phyloP scores from a whole-genome alignment of 768 basidiomycete genomes.

The Paxillus ammoniavirescens region DNA sequence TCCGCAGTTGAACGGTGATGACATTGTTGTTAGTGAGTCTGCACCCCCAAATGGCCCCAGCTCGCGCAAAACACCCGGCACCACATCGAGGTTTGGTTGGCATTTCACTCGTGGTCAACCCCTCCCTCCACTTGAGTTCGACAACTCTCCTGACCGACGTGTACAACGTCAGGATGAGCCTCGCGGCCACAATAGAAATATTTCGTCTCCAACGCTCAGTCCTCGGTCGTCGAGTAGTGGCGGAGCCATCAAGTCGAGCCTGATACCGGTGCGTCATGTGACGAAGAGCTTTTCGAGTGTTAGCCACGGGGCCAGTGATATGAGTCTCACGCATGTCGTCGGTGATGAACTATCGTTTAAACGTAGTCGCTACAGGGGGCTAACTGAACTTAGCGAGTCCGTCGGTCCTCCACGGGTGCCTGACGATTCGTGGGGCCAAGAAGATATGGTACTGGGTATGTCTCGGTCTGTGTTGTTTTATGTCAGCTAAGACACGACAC shows the following conservation, averaged over 20 bases:
- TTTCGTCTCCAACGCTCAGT: slow-evolving; percentile 25
- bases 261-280: slow-evolving; percentile 46
- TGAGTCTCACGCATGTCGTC: slow-evolving; percentile 22
- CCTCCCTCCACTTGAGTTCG: slow-evolving; percentile 42
- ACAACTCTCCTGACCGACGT: slow-evolving; percentile 19
- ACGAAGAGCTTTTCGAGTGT: slow-evolving; percentile 27
- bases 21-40: neutral
- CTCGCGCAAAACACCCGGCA: slow-evolving; percentile 18
- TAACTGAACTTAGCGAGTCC: slow-evolving; percentile 28
- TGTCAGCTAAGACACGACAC: slow-evolving; percentile 1
- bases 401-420: slow-evolving; percentile 18
- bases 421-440: slow-evolving; percentile 11
- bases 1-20: neutral
- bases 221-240: slow-evolving; percentile 24
- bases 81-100: slow-evolving; percentile 37
- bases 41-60: slow-evolving; percentile 6
- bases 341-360: slow-evolving; percentile 22
- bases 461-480: neutral
- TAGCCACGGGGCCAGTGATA: slow-evolving; percentile 16
- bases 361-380: slow-evolving; percentile 25
- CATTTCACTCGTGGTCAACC: slow-evolving; percentile 35
- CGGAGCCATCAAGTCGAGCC: slow-evolving; percentile 30
- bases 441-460: slow-evolving; percentile 21
- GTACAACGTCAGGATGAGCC: neutral
- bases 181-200: slow-evolving; percentile 7